Evolutionary conservation across 495 filamentous ascomycete species (phyloP), one percentile per base, ranked within the genome.

Genomic region (Penicillium cinerascens): DNA sequence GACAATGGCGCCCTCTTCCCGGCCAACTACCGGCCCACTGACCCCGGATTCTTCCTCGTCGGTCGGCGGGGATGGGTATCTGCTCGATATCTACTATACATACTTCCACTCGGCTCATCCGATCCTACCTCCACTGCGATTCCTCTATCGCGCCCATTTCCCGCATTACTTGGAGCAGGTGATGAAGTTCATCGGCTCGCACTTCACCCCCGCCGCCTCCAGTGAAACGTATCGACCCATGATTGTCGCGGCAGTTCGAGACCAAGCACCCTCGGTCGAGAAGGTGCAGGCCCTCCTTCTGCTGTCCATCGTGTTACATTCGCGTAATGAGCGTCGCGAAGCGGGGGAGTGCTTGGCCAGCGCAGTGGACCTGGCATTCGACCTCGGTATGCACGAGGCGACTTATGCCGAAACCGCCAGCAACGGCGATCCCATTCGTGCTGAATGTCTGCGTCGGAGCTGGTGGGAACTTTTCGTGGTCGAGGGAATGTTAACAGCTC

Each of bases 401-500:
- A 61, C 63, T 9, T 87, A 77, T 55, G 74, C 79, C 4, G 54
- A 62, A 2, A 54, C 65, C 2, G 69, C 81, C 58, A 70, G 77
- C 33, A 61, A 68, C 25, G 67, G 69, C 7, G 76, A 84, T 47
- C 74, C 75, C 0, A 72, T 88, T 7, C 65, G 86, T 6, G 85
- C 82, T 33, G 91, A 96, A 63, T 86, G 86, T 61, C 83, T 88
- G 78, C 78, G 91, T 22, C 79, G 91, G 37, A 95, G 90, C 15
- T 95, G 89, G 91, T 96, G 91, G 91, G 89, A 95, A 57, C 67
- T 96, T 43, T 95, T 86, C 61, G 81, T 91, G 38, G 79, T 89
- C 13, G 90, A 95, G 59, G 77, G 72, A 9, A 66, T 82, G 58
- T 55, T 82, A 48, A 79, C 81, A 6, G 77, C 72, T 4, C 65